These are phyloP conservation scores for Tylopilus vinaceipallidus DNA, from an alignment of 768 basidiomycete genomes.

Conservation along the genomic window DNA sequence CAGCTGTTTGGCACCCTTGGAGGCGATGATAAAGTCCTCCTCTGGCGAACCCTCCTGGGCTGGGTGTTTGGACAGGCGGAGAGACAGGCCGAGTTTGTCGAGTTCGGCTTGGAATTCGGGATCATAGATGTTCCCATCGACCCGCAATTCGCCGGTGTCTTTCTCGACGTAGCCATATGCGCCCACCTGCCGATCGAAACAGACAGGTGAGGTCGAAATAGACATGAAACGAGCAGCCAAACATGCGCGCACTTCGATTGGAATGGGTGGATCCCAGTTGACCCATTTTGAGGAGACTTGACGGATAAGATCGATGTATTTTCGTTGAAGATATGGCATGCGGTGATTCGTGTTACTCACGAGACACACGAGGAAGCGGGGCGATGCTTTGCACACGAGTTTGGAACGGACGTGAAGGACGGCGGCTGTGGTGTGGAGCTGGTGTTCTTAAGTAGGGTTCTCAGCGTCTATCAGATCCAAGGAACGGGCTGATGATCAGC, in stretches of 20 bases:
- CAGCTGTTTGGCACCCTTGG: slow-evolving; percentile 19
- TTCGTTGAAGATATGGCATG: slow-evolving; percentile 24
- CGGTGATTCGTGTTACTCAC: background rate
- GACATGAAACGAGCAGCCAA: background rate
- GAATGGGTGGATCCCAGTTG: slow-evolving; percentile 37
- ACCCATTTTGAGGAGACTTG: slow-evolving; percentile 35
- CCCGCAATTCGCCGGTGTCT: slow-evolving; percentile 29
- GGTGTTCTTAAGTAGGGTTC: background rate
- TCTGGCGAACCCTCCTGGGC: slow-evolving; percentile 18
- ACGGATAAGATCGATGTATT: slow-evolving; percentile 37
- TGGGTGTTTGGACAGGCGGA: slow-evolving; percentile 15
- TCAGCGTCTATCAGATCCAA: slow-evolving; percentile 4
- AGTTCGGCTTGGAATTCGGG: slow-evolving; percentile 17
- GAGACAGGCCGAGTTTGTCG: background rate
- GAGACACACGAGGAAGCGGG: background rate
- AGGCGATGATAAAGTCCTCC: slow-evolving; percentile 22
- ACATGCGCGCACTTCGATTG: slow-evolving; percentile 35
- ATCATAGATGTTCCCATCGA: slow-evolving; percentile 35
- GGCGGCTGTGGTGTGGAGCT: background rate
- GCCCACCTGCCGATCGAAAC: slow-evolving; percentile 28
- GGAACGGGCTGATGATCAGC: background rate
- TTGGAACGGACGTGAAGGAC: background rate
- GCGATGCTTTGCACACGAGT: background rate
- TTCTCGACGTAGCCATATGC: slow-evolving; percentile 32
- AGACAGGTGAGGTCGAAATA: background rate